These are phyloP conservation scores for Syzygium jambos DNA, from an alignment of 345 rosid genomes.

Conservation along the genomic window DNA sequence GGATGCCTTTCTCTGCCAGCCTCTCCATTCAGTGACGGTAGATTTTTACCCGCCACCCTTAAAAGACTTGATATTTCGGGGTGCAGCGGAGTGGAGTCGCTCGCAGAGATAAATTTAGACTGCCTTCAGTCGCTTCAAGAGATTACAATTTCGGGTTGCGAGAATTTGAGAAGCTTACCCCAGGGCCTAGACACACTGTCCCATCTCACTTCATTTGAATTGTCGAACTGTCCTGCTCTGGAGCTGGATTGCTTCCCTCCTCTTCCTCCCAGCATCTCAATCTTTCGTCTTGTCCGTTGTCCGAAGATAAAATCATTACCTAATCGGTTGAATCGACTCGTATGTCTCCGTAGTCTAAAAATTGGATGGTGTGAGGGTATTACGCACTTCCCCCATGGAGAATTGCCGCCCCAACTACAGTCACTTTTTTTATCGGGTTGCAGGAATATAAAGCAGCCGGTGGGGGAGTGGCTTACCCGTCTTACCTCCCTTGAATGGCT, in stretches of 20 bases:
- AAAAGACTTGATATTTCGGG: not conserved
- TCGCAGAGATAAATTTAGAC: too few species aligned
- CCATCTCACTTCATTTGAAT: not conserved
- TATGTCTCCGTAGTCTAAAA: rapidly evolving
- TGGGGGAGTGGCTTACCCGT: not conserved
- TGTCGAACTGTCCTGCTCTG: not conserved
- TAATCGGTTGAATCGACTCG: not conserved
- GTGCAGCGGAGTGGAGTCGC: too few species aligned
- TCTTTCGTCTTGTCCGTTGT: rapidly evolving
- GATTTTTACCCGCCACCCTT: not conserved
- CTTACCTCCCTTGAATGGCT: rapidly evolving
- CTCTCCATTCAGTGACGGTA: too few species aligned
- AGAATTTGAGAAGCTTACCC: not conserved
- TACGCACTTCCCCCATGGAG: rapidly evolving
- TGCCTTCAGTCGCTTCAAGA: not conserved
- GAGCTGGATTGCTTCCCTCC: not conserved
- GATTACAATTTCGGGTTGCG: not conserved
- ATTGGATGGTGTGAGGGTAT: rapidly evolving
- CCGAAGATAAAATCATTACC: not conserved
- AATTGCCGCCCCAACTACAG: not conserved
- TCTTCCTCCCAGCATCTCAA: not conserved
- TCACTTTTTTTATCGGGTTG: rapidly evolving
- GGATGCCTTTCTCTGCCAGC: too few species aligned
- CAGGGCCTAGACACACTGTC: not conserved
- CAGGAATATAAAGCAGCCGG: not conserved